Evolutionary conservation across 352 stramenopile genomes (phyloP).

Genomic region (Globisporangium parvum): DNA sequence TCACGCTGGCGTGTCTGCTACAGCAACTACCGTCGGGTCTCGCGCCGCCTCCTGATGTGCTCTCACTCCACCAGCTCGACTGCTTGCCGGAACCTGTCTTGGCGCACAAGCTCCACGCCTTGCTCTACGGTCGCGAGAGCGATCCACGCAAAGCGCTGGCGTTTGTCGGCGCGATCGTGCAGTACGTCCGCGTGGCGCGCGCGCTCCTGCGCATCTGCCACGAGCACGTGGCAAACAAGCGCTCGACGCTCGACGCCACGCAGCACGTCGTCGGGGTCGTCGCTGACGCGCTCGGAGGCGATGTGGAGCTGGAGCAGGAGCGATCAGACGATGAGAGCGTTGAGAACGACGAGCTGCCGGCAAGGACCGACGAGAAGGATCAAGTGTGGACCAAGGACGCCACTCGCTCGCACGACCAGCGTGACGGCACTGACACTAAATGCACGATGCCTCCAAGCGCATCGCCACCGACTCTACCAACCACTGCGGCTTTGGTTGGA

Average conservation of each 20-base stretch:
- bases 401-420: too few species aligned
- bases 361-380: too few species aligned
- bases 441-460: neutral
- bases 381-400: too few species aligned
- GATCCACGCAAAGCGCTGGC: slow-evolving; percentile 21
- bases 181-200: slow-evolving; percentile 34
- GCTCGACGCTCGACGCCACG: slow-evolving; percentile 23
- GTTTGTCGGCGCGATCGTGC: slow-evolving; percentile 28
- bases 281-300: slow-evolving; percentile 4
- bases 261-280: slow-evolving; percentile 23
- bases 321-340: neutral
- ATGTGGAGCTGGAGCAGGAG: slow-evolving; percentile 6
- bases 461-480: neutral
- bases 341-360: neutral
- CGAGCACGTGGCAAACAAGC: slow-evolving; percentile 27
- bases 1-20: slow-evolving; percentile 38
- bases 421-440: neutral
- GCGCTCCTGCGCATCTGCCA: slow-evolving; percentile 36
- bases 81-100: slow-evolving; percentile 23
- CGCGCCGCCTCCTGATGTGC: slow-evolving; percentile 21
- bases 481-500: neutral
- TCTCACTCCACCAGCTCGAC: slow-evolving; percentile 44
- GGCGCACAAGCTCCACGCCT: slow-evolving; percentile 23
- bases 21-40: slow-evolving; percentile 37
- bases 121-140: slow-evolving; percentile 10